Evolutionary conservation across 345 rosid species (phyloP).

Genomic region (Euphorbia pulcherrima): DNA sequence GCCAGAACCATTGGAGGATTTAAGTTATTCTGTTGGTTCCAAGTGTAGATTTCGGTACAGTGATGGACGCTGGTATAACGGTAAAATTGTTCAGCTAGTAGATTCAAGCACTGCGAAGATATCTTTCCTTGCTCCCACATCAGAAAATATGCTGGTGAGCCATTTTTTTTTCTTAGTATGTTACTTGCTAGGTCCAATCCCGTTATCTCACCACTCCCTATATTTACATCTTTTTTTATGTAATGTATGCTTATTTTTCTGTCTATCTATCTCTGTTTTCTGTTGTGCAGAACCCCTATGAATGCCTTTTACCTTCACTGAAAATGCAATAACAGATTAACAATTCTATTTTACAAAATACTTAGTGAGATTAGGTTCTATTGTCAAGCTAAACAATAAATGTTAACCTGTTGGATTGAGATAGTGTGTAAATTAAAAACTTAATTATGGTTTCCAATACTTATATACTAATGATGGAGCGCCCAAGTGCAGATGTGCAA

Average conservation of each 20-base stretch:
- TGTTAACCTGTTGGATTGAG: background rate
- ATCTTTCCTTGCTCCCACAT: conserved; percentile 77
- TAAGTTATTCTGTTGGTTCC: conserved; percentile 49
- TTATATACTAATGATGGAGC: conserved; percentile 47
- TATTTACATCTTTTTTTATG: background rate
- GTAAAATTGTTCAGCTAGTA: conserved; percentile 56
- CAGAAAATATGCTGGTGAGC: conserved; percentile 83
- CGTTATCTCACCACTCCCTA: background rate
- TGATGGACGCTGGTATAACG: conserved; percentile 93
- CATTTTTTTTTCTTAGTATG: background rate
- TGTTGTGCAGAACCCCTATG: conserved; percentile 1
- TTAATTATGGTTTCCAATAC: conserved; percentile 12
- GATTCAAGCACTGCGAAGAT: conserved; percentile 58
- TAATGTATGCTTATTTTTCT: background rate
- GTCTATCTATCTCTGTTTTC: background rate
- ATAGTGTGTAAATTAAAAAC: conserved; percentile 5
- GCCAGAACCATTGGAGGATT: conserved; percentile 48
- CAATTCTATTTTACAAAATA: background rate
- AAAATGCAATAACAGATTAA: background rate
- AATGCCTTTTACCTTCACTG: background rate
- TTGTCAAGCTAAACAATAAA: background rate
- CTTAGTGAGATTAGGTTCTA: background rate
- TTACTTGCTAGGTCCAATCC: background rate
- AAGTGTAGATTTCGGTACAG: conserved; percentile 67
- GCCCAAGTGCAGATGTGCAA: conserved; percentile 90